Evolutionary conservation across 176 grass and related monocot genomes (phyloP).

Genomic region (Raddia guianensis): DNA sequence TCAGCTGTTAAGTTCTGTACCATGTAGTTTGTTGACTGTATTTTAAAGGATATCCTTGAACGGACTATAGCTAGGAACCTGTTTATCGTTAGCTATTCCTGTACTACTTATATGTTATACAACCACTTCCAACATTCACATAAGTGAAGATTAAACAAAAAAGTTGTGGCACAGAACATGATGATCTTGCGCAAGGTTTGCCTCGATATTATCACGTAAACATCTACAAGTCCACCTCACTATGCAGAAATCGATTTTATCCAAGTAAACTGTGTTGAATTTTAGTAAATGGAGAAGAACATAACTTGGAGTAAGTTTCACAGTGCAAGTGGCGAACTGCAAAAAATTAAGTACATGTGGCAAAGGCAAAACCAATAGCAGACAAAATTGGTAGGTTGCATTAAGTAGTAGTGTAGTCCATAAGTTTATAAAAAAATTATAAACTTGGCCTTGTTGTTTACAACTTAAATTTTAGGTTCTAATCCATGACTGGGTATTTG

Average conservation of each 20-base stretch:
- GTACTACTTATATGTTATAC: not conserved
- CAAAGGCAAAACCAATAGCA: not conserved
- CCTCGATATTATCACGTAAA: not conserved
- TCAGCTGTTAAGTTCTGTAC: not conserved
- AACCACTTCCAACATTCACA: not conserved
- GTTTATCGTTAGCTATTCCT: not conserved
- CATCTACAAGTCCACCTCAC: slow-evolving; percentile 14
- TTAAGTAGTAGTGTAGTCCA: not conserved
- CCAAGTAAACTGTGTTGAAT: not conserved
- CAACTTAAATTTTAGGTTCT: no score
- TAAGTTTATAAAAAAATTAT: not conserved
- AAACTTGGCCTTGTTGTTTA: not conserved
- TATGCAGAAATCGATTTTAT: not conserved
- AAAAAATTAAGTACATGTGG: not conserved
- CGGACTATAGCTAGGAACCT: not conserved
- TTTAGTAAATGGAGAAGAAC: slow-evolving; percentile 10
- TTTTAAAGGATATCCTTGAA: not conserved
- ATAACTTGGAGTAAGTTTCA: slow-evolving; percentile 9
- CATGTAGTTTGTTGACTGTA: not conserved
- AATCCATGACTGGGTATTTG: no score
- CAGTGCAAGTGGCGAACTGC: not conserved
- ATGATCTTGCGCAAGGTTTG: not conserved
- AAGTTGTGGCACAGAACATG: not conserved
- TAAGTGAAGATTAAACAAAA: not conserved
- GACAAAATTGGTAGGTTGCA: not conserved